Percentiles rank a stretch among this genome's conserved stretches.
These are phyloP conservation scores for Cercospora citrullina DNA, from an alignment of 2,329 filamentous ascomycete genomes.

Conservation along the genomic window DNA sequence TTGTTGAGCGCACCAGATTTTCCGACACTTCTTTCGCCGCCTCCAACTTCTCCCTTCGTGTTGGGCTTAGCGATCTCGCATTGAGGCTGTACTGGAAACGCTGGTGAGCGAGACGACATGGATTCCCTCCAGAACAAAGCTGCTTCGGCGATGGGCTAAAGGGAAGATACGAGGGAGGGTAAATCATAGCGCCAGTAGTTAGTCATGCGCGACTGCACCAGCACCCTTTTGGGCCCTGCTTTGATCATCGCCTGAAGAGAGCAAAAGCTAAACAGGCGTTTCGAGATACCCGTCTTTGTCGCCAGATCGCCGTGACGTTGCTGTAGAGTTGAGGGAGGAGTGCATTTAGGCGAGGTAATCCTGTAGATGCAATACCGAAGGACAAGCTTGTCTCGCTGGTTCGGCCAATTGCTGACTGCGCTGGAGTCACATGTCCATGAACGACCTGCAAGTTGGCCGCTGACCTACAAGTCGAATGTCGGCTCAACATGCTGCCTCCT, in stretches of 20 bases:
- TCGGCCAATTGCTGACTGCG: background rate
- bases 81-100: background rate
- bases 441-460: background rate
- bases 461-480: background rate
- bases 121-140: background rate
- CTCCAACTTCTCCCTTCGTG: background rate
- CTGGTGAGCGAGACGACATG: background rate
- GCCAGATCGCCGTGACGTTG: slow-evolving; percentile 3
- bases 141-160: background rate
- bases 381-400: slow-evolving; percentile 1
- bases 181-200: background rate
- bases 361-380: background rate
- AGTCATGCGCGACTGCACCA: background rate
- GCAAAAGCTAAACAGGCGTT: background rate
- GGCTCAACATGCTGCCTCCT: background rate
- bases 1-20: background rate
- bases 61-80: background rate
- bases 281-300: background rate
- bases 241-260: background rate
- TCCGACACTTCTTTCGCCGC: background rate
- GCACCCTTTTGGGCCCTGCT: background rate
- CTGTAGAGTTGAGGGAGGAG: background rate
- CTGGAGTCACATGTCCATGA: background rate
- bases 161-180: background rate
- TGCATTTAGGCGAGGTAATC: background rate